Evolutionary conservation across 2,329 filamentous ascomycete species (phyloP), one percentile per base, ranked within the genome.

Genomic region (Epichloe typhina): DNA sequence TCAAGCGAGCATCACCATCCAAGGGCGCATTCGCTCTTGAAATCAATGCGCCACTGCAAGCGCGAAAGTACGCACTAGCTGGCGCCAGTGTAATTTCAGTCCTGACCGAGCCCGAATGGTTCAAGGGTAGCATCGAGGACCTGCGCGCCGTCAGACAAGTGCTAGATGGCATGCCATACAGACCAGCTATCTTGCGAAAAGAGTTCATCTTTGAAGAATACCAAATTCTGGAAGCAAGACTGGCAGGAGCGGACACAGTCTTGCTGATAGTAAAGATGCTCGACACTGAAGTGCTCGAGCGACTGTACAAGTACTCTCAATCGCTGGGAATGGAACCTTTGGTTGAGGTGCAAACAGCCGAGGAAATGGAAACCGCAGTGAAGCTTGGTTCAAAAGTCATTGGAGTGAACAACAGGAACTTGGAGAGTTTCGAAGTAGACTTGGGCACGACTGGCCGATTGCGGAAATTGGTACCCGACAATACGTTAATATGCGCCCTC

Each of bases 131-230:
- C 67, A 90, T 98, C 54, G 91, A 98, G 52, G 93, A 98, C 64
- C 72, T 98, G 50, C 81, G 86, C 53, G 82, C 84, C 36, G 93
- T 97, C 33, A 82, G 93, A 43, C 86, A 91, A 66, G 89, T 87
- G 46, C 72, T 98, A n/a, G 81, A 89, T 59, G 84, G 86, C 12
- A 89, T 98, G 83, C 84, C 88, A 1, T 94, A 96, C 64, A 79
- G 93, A 49, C 94, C 93, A 3, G 94, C 91, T 2, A 79, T 98
- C 12, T 72, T 98, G 33, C 83, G 94, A 23, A 98, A 98, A 64
- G 93, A 98, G 60, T 98, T 98, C 61, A 82, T 98, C 40, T 98
- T 97, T 61, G 90, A 97, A 44, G 89, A 97, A 65, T 98, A 98
- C 64, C 93, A 98, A 66, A 97, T 98, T 50, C 75, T 98, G 6